Evolutionary conservation across 2,329 filamentous ascomycete species (phyloP), one percentile per base, ranked within the genome.

Genomic region (Aspergillus sclerotialis): DNA sequence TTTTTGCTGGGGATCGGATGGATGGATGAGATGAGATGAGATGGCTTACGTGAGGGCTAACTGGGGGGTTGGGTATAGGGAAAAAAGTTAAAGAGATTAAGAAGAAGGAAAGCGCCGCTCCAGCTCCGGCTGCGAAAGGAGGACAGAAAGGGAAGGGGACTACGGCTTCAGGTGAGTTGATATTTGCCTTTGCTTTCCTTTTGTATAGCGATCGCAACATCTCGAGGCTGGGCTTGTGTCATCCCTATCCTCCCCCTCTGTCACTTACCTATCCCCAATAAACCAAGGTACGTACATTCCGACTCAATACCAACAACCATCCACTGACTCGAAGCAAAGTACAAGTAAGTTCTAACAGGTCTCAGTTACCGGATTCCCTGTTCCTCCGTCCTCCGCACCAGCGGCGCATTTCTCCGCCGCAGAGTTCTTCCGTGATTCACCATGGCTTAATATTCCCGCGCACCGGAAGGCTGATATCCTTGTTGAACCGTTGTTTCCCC

Each of bases 361-460:
- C 32, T 38, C 48, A 60, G 55, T 60, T 40, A 45, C 52, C 37
- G 44, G 40, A 17, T 60, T 51, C 39, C 53, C 58, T 36, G 37
- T 46, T 28, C 42, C 45, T 19, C 36, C 38, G 32, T 30, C 39
- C 15, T 40, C 40, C 28, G 28, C 61, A 47, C 46, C 50, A 19
- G 27, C 33, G 32, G 46, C 42, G 8, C 57, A 57, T 14, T 65
- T 69, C 40, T 70, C 64, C 25, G 65, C 70, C 35, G 60, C 68
- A 38, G 69, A 75, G 24, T 85, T 89, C 61, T 98, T 95, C 58
- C 65, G 70, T 51, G 89, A 94, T 53, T 83, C 83, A 54, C 85
- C 89, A 1, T 98, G 92, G 90, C 71, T 88, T 35, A 74, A 80
- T 33, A 68, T 90, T 8, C 84, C 88, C 14, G 49, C 61, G 25